Evolutionary conservation across 306 rosid species (phyloP).

Genomic region (Carpinus fangiana): DNA sequence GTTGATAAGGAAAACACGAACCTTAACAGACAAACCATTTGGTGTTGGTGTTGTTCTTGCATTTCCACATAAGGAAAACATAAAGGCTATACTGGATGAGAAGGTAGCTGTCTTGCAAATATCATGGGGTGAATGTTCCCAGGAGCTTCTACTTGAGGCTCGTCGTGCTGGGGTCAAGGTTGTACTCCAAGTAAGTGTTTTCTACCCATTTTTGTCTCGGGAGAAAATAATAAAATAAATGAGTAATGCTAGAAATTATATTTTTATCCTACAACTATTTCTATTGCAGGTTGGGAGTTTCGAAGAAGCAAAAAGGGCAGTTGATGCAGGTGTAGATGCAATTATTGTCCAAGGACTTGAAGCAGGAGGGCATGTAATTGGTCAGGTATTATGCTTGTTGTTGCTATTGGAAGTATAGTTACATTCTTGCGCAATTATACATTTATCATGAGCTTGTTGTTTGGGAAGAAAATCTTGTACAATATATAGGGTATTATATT

Average conservation of each 20-base stretch:
- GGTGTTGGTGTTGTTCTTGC: slow-evolving; percentile 79
- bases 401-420: slow-evolving; percentile 7
- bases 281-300: slow-evolving; percentile 59
- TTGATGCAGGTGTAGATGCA: slow-evolving; percentile 72
- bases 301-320: slow-evolving; percentile 55
- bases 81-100: slow-evolving; percentile 68
- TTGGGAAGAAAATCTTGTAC: neutral
- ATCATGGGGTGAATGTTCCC: slow-evolving; percentile 78
- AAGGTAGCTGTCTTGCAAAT: slow-evolving; percentile 76
- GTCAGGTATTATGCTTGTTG: slow-evolving; percentile 55
- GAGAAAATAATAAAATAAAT: neutral
- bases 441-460: neutral
- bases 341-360: slow-evolving; percentile 85
- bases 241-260: neutral
- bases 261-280: neutral
- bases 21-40: slow-evolving; percentile 76
- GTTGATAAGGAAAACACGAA: slow-evolving; percentile 61
- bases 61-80: slow-evolving; percentile 71
- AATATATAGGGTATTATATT: no score
- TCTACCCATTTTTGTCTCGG: neutral
- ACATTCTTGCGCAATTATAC: neutral
- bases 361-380: slow-evolving; percentile 94
- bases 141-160: slow-evolving; percentile 59
- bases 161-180: slow-evolving; percentile 74
- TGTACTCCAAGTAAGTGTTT: slow-evolving; percentile 74